Percentiles rank a stretch among this genome's conserved stretches.
Conservation (phyloP, 2,329 filamentous ascomycete species). For the Aspergillus pseudoterreus region DNA sequence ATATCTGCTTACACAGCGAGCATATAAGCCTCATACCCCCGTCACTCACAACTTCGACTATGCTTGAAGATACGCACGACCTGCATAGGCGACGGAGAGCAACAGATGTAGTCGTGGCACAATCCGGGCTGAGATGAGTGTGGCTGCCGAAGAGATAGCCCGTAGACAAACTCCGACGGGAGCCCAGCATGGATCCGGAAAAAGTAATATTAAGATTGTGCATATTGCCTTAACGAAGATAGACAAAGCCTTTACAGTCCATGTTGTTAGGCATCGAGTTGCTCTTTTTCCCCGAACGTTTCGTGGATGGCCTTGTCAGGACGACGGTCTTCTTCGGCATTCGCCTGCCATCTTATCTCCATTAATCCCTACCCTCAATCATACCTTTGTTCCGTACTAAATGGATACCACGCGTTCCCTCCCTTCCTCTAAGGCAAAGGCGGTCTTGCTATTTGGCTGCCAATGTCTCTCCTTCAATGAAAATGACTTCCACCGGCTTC, state of each 20-base stretch:
- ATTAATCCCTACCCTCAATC: not conserved
- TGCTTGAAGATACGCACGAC: too few relatives aligned
- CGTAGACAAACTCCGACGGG: slow-evolving; percentile 14
- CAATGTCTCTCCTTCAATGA: slow-evolving; percentile 15
- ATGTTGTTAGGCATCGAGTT: not conserved
- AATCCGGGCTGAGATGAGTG: not conserved
- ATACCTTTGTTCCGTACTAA: not conserved
- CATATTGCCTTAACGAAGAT: not conserved
- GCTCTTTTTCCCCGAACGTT: not conserved
- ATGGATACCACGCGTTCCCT: not conserved
- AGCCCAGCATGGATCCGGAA: not conserved
- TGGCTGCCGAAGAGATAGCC: slow-evolving; percentile 13
- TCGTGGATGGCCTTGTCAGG: not conserved
- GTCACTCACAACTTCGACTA: too few relatives aligned
- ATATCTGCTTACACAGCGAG: too few relatives aligned
- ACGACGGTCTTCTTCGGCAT: too few relatives aligned
- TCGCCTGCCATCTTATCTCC: too few relatives aligned
- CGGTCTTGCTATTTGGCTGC: slow-evolving; percentile 16
- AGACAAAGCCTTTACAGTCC: not conserved
- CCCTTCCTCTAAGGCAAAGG: not conserved
- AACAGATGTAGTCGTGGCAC: not conserved
- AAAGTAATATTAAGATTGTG: slow-evolving; percentile 1
- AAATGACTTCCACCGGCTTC: slow-evolving; percentile 11
- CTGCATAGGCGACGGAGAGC: too few relatives aligned
- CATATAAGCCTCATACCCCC: too few relatives aligned